A percentile compares a stretch with the other conserved stretches of the same genome.
These are phyloP conservation scores for Serendipita vermifera DNA, from an alignment of 768 basidiomycete species.

Conservation along the genomic window DNA sequence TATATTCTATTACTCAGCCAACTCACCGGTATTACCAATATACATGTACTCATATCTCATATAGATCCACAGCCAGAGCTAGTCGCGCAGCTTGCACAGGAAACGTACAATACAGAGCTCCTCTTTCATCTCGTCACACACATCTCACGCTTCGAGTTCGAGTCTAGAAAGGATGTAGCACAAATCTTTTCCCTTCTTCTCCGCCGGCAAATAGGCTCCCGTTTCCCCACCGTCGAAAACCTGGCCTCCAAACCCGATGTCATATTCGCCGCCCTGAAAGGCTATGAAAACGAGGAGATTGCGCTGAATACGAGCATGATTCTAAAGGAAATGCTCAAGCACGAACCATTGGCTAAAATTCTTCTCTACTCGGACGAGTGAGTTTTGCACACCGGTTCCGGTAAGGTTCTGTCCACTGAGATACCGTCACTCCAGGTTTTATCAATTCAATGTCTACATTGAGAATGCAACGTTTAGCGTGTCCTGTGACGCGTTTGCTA, in stretches of 20 bases:
- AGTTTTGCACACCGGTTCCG: conserved; percentile 23
- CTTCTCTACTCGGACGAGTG: conserved; percentile 89
- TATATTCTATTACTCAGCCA: no score
- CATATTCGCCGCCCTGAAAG: conserved; percentile 72
- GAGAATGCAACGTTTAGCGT: conserved; percentile 97
- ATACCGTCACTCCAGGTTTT: conserved; percentile 51
- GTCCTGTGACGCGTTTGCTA: conserved; percentile 94
- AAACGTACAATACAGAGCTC: conserved; percentile 85
- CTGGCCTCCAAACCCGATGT: conserved; percentile 59
- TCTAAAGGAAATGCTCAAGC: conserved; percentile 88
- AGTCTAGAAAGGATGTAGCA: conserved; percentile 75
- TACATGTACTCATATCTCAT: neutral
- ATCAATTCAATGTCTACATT: conserved; percentile 91
- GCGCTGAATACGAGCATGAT: conserved; percentile 98
- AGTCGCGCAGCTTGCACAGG: conserved; percentile 88
- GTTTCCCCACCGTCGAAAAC: conserved; percentile 96
- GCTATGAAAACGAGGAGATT: conserved; percentile 88
- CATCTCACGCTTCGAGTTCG: conserved; percentile 84
- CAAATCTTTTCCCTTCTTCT: conserved; percentile 84
- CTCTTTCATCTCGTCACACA: conserved; percentile 67
- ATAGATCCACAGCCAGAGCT: conserved; percentile 77
- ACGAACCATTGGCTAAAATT: conserved; percentile 82
- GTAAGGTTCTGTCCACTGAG: conserved; percentile 9
- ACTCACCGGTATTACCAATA: neutral
- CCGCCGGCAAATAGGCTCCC: conserved; percentile 80